These are phyloP conservation scores for Colletotrichum eleusines DNA, from an alignment of 2,329 filamentous ascomycete species.

Conservation along the genomic window DNA sequence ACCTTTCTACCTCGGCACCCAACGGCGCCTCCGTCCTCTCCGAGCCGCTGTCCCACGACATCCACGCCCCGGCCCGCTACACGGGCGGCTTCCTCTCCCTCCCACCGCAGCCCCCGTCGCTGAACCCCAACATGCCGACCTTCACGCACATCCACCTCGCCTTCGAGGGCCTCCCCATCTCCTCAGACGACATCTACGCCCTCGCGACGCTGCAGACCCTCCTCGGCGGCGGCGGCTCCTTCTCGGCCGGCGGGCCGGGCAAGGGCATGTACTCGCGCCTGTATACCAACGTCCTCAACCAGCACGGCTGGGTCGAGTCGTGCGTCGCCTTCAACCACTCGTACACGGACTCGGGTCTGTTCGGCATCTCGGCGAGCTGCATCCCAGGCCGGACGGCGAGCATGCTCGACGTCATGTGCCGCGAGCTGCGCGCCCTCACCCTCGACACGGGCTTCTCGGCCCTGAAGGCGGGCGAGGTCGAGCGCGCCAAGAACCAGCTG, in stretches of 20 bases:
- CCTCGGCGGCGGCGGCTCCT: conserved; percentile 94
- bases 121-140: conserved; percentile 80
- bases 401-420: conserved; percentile 97
- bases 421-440: conserved; percentile 84
- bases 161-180: conserved; percentile 94
- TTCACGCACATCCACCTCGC: conserved; percentile 95
- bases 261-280: conserved; percentile 99
- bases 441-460: conserved; percentile 79
- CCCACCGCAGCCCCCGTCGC: conserved; percentile 81
- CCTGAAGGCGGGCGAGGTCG: conserved; percentile 82
- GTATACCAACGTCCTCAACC: conserved; percentile 98
- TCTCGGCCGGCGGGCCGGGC: conserved; percentile 94
- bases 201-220: conserved; percentile 95
- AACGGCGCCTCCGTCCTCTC: conserved; percentile 69
- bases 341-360: conserved; percentile 95
- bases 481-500: conserved; percentile 96
- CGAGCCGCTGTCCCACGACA: conserved; percentile 63
- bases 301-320: conserved; percentile 96
- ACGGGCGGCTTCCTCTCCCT: conserved; percentile 94
- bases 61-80: conserved; percentile 79
- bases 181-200: conserved; percentile 93
- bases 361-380: conserved; percentile 92
- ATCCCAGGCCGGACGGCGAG: conserved; percentile 79
- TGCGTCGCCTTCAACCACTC: conserved; percentile 98
- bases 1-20: conserved; percentile 80